Percentiles rank a stretch among this genome's conserved stretches.
Conservation (phyloP, 228 moss, liverwort and hornwort species). For the Sphagnum fallax region DNA sequence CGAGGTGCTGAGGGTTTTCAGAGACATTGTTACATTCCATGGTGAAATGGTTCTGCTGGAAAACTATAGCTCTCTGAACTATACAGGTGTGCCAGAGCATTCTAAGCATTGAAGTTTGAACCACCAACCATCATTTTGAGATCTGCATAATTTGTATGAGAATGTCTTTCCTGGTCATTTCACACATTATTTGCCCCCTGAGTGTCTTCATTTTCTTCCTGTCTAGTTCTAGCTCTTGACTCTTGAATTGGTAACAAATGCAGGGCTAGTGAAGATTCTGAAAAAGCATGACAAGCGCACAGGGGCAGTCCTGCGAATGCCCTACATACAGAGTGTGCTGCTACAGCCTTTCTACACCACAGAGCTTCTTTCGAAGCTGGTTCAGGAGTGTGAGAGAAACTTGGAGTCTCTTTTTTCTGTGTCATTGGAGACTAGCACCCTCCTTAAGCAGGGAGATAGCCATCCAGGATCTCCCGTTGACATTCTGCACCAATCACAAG, state of each 20-base stretch:
- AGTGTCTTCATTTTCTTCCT: too few species aligned
- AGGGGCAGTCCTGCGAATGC: constrained; percentile 32
- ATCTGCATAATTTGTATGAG: too few species aligned
- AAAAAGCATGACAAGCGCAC: constrained; percentile 58
- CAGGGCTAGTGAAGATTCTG: constrained; percentile 42
- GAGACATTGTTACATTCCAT: constrained; percentile 70
- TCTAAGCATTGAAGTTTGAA: too few species aligned
- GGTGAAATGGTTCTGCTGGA: constrained; percentile 97
- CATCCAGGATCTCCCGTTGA: not conserved
- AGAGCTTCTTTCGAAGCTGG: constrained; percentile 29
- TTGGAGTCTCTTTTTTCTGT: constrained; percentile 3
- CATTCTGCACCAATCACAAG: not conserved
- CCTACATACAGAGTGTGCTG: constrained; percentile 29
- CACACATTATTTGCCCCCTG: too few species aligned
- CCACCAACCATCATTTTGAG: too few species aligned
- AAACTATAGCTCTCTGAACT: constrained; percentile 87
- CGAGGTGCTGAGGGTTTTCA: constrained; percentile 54
- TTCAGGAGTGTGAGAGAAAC: constrained; percentile 20
- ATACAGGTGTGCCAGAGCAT: constrained; percentile 34
- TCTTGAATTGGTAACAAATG: not conserved
- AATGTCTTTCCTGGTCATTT: too few species aligned
- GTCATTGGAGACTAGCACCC: not conserved
- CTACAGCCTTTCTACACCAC: constrained; percentile 53
- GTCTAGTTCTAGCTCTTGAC: too few species aligned
- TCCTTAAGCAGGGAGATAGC: not conserved